Base-by-base conservation (phyloP, 2,329 filamentous ascomycete species). In the Clonostachys rhizophaga region DNA sequence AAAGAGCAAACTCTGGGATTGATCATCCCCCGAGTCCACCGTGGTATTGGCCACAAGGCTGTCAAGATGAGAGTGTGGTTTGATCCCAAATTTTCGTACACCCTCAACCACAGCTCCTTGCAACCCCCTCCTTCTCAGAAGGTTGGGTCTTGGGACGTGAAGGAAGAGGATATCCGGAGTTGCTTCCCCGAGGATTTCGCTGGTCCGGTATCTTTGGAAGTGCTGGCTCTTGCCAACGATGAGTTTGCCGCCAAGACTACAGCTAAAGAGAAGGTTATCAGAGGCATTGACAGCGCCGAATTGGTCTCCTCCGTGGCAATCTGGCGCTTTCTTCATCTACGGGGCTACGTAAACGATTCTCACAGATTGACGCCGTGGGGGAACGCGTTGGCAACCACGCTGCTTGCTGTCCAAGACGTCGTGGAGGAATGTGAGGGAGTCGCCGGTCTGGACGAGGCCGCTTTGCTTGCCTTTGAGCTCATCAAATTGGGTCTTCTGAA, bases 281-380 rank as follows among this genome's bases (percentile, higher is more conserved):
- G 76, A 49, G 80, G 85, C n/a, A 80, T 86, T 52, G 77, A 86
- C 43, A 75, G 74, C 18, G 62, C 67, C 14, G 87, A 94, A 58
- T 78, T 92, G 47, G 70, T 90, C 47, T 67, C 76, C 8, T 81
- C 81, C 16, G 89, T 96, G 57, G 81, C 86, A 7, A 78, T 92
- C 49, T 96, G 90, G 87, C 83, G 91, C 47, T 94, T 96, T 66
- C 76, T 99, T 18, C 89, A 96, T 60, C 76, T 97, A 43, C 83
- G 91, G 49, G 91, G 86, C 20, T 99, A 96, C 58, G 76, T 95
- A 42, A 82, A 94, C 55, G 76, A 84, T 44, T 74, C 80, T 43
- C 92, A 97, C 65, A 81, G 84, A 50, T 76, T 96, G 50, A 96
- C 91, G 9, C 68, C 74, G 9, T 96, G 91, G 90, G 94, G 92